A percentile compares a stretch with the other conserved stretches of the same genome.
Evolutionary conservation across 2,329 filamentous ascomycete species (phyloP).

Genomic region (Thielaviopsis euricoi): DNA sequence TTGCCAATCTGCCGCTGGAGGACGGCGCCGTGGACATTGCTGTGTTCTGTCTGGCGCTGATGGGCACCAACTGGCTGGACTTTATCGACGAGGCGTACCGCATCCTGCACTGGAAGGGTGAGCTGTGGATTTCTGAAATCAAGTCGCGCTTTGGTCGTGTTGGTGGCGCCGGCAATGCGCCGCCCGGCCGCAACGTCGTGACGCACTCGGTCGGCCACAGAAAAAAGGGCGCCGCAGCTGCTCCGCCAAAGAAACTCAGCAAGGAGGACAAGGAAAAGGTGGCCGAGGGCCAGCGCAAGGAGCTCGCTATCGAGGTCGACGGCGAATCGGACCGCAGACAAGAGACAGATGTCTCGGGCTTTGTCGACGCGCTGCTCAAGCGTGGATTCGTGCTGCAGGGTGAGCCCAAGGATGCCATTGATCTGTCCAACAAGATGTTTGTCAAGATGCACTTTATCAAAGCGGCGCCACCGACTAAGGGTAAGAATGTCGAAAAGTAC

Average conservation of each 20-base stretch:
- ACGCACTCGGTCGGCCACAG: slow-evolving; percentile 57
- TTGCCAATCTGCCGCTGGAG: slow-evolving; percentile 61
- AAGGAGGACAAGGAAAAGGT: slow-evolving; percentile 26
- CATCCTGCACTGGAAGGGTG: slow-evolving; percentile 79
- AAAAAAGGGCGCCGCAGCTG: slow-evolving; percentile 31
- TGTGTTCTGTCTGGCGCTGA: slow-evolving; percentile 89
- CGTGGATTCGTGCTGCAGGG: slow-evolving; percentile 74
- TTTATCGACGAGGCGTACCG: slow-evolving; percentile 95
- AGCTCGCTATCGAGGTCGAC: slow-evolving; percentile 55
- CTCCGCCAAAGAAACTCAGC: slow-evolving; percentile 22
- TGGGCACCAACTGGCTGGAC: slow-evolving; percentile 97
- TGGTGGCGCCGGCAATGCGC: slow-evolving; percentile 22
- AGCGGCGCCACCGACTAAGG: slow-evolving; percentile 53
- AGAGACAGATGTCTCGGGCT: slow-evolving; percentile 75
- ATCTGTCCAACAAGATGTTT: slow-evolving; percentile 94
- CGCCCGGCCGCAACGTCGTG: slow-evolving; percentile 25
- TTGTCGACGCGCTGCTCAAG: slow-evolving; percentile 65
- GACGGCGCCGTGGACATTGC: slow-evolving; percentile 69
- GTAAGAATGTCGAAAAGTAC: slow-evolving; percentile 48
- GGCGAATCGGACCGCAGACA: slow-evolving; percentile 44
- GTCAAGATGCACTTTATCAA: slow-evolving; percentile 94
- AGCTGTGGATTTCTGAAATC: slow-evolving; percentile 95
- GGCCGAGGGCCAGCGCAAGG: slow-evolving; percentile 31
- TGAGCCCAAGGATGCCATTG: slow-evolving; percentile 42
- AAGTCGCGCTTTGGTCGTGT: slow-evolving; percentile 58